Evolutionary conservation across 768 basidiomycete species (phyloP), one percentile per base, ranked within the genome.

Genomic region (Leccinum incarnatum): DNA sequence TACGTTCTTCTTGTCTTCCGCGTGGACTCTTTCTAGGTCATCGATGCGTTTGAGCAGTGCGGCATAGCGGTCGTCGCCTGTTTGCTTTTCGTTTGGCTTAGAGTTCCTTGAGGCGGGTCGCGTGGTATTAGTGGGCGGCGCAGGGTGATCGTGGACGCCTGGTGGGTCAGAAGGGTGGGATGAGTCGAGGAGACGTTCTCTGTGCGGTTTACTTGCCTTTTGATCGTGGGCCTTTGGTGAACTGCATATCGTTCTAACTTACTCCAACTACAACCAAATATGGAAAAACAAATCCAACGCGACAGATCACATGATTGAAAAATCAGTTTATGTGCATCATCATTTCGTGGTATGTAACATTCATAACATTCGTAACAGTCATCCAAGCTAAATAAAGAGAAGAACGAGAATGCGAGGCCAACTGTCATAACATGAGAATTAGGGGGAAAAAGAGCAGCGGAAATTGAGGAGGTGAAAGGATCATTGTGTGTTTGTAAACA

Each of bases 1-100:
- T 67, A 89, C 89, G 51, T 76, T 58, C 76, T 81, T 85, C 80
- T 88, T 90, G 57, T 80, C 82, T 3, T 89, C 86, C 40, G 77
- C 71, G 65, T 87, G 86, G n/a, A 84, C 69, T 55, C 71, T 74
- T 72, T 89, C 85, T 6, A 89, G 69, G 15, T 87, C 83, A 34
- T 87, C 84, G 0, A 91, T 79, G 63, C 86, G 86, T 60, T 77
- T 79, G 67, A 87, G 82, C 21, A 90, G 79, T 15, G 70, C 58
- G 7, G 79, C 77, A 63, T 85, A 85, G 19, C 81, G 78, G 56
- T 88, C 85, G 7, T 67, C 70, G 2, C 48, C 42, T 36, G 60
- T 1, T 2, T 65, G 61, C 12, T 70, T 71, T 27, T 63, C 63
- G 12, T 66, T 47, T 25, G 49, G 63, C 51, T 65, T 68, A 1